phyloP scores from a whole-genome alignment of 805 yeast genomes.

The Barnettozyma sucrosica region DNA sequence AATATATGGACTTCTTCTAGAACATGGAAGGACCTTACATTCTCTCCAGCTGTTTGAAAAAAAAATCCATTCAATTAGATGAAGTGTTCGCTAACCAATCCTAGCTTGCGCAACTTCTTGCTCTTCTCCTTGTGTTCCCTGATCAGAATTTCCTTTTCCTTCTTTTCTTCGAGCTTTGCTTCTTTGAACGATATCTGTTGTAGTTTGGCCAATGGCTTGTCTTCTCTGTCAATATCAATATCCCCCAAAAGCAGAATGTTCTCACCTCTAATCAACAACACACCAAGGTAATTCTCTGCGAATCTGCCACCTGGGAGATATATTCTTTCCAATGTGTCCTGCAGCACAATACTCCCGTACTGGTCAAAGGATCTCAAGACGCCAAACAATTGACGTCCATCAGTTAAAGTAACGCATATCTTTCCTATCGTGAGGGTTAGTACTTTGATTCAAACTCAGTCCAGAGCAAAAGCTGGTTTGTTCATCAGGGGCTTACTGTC shows the following conservation, averaged over 20 bases:
- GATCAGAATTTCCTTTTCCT: constrained; percentile 29
- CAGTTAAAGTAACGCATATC: constrained; percentile 80
- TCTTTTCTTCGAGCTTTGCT: constrained; percentile 44
- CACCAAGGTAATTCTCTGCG: constrained; percentile 76
- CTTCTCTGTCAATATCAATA: constrained; percentile 83
- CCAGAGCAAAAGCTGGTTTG: neutral
- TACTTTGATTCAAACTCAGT: neutral
- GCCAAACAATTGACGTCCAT: constrained; percentile 84
- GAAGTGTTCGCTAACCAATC: constrained; percentile 54
- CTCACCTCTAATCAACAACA: constrained; percentile 89
- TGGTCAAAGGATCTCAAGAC: constrained; percentile 93
- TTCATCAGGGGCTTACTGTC: constrained; percentile 41
- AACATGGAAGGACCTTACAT: neutral
- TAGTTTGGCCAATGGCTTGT: constrained; percentile 52
- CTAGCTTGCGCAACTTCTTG: constrained; percentile 45
- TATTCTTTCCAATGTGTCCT: constrained; percentile 84
- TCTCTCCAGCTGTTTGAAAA: neutral
- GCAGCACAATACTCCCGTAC: constrained; percentile 85
- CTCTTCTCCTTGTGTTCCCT: constrained; percentile 40
- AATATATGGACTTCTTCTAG: neutral
- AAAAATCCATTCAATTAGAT: constrained; percentile 13
- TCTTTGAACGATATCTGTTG: constrained; percentile 54
- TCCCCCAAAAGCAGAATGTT: constrained; percentile 93
- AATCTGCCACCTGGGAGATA: constrained; percentile 55
- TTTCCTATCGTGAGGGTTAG: constrained; percentile 32